These are phyloP conservation scores for Berkeleyomyces basicola DNA, from an alignment of 2,329 filamentous ascomycete genomes.

Conservation along the genomic window DNA sequence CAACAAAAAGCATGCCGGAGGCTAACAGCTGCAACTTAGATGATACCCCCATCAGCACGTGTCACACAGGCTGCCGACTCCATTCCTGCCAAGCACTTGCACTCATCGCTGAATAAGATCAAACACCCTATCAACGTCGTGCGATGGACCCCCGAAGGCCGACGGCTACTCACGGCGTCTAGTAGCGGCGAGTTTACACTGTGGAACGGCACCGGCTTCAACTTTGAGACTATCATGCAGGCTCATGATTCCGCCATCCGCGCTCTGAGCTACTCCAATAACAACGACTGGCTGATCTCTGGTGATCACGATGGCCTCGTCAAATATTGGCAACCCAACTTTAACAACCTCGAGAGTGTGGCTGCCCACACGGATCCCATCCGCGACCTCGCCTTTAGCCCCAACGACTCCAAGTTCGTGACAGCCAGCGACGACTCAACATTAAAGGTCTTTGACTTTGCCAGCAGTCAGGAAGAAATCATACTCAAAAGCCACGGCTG, in stretches of 20 bases:
- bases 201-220: conserved; percentile 98
- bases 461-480: conserved; percentile 65
- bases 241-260: conserved; percentile 82
- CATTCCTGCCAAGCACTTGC: conserved; percentile 85
- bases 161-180: conserved; percentile 77
- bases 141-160: conserved; percentile 91
- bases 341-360: conserved; percentile 95
- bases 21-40: conserved; percentile 31
- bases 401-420: conserved; percentile 88
- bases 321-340: conserved; percentile 98
- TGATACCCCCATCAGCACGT: conserved; percentile 70
- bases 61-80: conserved; percentile 62
- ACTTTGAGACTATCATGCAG: conserved; percentile 99
- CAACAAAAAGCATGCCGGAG: background rate
- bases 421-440: conserved; percentile 89
- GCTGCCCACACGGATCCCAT: conserved; percentile 82
- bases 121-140: conserved; percentile 96
- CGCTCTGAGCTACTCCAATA: conserved; percentile 76
- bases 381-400: conserved; percentile 80
- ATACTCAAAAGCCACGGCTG: conserved; percentile 86
- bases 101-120: conserved; percentile 96
- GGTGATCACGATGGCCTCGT: conserved; percentile 88
- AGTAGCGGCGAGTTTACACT: conserved; percentile 96
- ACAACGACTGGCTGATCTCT: conserved; percentile 91
- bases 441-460: conserved; percentile 93